Base-by-base conservation (phyloP, 1,139 yeast species). In the Yamadazyma pseudoaaseri region DNA sequence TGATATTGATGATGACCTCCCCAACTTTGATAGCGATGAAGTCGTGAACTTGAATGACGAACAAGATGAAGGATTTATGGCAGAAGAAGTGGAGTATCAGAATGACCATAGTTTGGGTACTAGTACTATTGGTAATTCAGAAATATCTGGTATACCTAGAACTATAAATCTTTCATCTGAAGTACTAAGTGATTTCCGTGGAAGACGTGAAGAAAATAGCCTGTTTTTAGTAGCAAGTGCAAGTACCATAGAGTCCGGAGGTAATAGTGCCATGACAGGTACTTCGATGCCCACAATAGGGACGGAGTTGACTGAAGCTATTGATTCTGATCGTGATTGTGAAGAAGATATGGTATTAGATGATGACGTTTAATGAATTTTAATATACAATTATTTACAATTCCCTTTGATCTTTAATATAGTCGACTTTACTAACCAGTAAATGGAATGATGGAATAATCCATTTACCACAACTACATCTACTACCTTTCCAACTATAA, bases 401-500 rank as follows among this genome's bases (percentile, higher is more conserved):
- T 18, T 7, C 21, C 7, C 21, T 7, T 18, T 18, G 10, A 18
- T 18, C 7, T 12, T 26, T 27, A 10, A 34, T 27, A 21, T 30
- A 35, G 18, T 38, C 37, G 27, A 86, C 92, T 54, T 86, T 85
- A 3, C 90, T 82, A 26, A 81, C 66, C 54, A 82, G 92, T 32
- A 92, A 57, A 55, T 86, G 89, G 41, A 94, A 74, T 1, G 96
- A 95, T 0, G 99, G 98, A 5, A 87, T 75, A 68, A 92, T 81
- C 99, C 99, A 92, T 48, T 78, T 78, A 2, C 97, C 97, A 60
- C 99, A 92, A 37, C 95, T 80, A 56, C 99, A 92, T 45, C 95
- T 69, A 4, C 90, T 79, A 0, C 99, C 99, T 53, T 81, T 86
- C 99, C 99, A 92, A 43, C 83, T 79, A 54, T 89, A 92, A 0